Conservation (phyloP, 345 rosid species). For the Heritiera fomes region DNA sequence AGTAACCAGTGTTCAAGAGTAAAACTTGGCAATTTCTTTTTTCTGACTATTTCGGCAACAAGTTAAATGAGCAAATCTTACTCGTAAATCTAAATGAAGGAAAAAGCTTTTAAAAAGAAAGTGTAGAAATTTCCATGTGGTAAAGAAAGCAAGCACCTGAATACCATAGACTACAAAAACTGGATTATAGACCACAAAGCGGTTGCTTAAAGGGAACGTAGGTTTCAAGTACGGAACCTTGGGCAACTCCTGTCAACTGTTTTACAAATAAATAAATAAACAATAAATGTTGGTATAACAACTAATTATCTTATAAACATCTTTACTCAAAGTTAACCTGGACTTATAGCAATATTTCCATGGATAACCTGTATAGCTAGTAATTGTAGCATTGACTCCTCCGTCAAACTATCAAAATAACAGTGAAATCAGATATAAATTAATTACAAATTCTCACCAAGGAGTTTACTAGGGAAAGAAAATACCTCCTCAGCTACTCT, state of each 20-base stretch:
- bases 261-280: slow-evolving; percentile 3
- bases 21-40: neutral
- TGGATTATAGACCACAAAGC: slow-evolving; percentile 73
- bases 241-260: slow-evolving; percentile 49
- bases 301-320: neutral
- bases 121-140: neutral
- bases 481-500: slow-evolving; percentile 61
- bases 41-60: neutral
- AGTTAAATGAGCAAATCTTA: too few species aligned
- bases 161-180: slow-evolving; percentile 55
- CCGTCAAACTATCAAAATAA: slow-evolving; percentile 54
- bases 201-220: slow-evolving; percentile 62
- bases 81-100: neutral
- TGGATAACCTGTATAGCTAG: slow-evolving; percentile 48
- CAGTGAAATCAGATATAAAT: slow-evolving; percentile 18
- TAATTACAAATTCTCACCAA: neutral
- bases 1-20: neutral
- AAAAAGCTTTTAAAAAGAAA: neutral
- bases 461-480: neutral
- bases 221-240: slow-evolving; percentile 65
- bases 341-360: slow-evolving; percentile 81
- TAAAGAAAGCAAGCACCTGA: slow-evolving; percentile 47
- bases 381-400: slow-evolving; percentile 52
- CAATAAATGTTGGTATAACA: neutral
- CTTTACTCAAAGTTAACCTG: slow-evolving; percentile 46